Percentiles rank a stretch among this genome's conserved stretches.
phyloP scores from a whole-genome alignment of 192 early-diverging fungal species.

The Endogone sp. region DNA sequence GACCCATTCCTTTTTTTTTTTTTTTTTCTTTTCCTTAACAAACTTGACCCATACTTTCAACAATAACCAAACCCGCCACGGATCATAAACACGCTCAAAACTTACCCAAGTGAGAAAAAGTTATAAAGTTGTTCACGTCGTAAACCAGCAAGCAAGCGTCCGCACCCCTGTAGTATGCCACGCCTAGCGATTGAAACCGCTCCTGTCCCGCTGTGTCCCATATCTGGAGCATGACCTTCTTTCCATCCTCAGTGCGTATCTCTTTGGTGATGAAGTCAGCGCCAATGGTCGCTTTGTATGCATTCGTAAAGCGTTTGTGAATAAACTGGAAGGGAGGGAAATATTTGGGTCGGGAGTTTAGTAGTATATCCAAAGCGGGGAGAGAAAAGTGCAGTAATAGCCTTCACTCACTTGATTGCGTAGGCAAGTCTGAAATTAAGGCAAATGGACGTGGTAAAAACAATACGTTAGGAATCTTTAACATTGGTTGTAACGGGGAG shows the following conservation, averaged over 20 bases:
- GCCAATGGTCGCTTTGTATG: slow-evolving; percentile 98
- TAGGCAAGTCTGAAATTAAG: slow-evolving; percentile 23
- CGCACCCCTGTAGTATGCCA: slow-evolving; percentile 96
- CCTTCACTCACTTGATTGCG: slow-evolving; percentile 24
- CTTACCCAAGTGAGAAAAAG: slow-evolving; percentile 81
- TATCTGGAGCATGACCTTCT: slow-evolving; percentile 68
- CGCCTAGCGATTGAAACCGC: slow-evolving; percentile 91
- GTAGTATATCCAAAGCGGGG: not conserved
- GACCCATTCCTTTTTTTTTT: too few species aligned
- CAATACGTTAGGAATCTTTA: not conserved
- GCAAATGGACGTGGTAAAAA: not conserved
- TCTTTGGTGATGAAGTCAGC: slow-evolving; percentile 98
- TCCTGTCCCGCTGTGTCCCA: slow-evolving; percentile 99
- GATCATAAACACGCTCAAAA: not conserved
- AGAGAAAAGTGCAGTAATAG: not conserved
- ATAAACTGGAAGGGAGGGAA: slow-evolving; percentile 61
- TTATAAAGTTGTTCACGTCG: slow-evolving; percentile 87
- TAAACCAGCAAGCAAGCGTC: slow-evolving; percentile 96
- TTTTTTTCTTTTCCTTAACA: not conserved
- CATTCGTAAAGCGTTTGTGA: slow-evolving; percentile 86
- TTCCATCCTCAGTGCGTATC: slow-evolving; percentile 76
- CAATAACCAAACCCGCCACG: too few species aligned
- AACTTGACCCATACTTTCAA: too few species aligned
- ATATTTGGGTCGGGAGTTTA: not conserved
- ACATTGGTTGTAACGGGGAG: not conserved